Evolutionary conservation across 805 yeast species (phyloP).

Genomic region (Saccharomycopsis malanga): DNA sequence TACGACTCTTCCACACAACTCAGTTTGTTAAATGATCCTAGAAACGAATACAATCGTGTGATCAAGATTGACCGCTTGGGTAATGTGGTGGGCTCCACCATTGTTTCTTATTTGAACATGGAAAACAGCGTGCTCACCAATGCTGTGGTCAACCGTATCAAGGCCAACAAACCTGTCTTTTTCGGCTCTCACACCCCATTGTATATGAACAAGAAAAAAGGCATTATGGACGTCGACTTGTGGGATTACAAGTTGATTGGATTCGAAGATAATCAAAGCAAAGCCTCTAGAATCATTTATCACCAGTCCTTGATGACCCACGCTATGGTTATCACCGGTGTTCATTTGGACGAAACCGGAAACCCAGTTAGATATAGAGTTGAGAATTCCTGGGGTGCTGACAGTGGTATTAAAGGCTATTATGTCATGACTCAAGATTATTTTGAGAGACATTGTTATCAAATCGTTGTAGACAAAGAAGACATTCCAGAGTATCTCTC

Average conservation of each 20-base stretch:
- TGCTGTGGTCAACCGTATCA: constrained; percentile 59
- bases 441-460: constrained; percentile 68
- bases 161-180: constrained; percentile 71
- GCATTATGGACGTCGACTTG: constrained; percentile 64
- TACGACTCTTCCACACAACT: constrained; percentile 46
- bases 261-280: constrained; percentile 43
- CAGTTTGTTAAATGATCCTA: constrained; percentile 75
- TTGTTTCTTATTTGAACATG: constrained; percentile 64
- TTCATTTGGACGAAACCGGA: constrained; percentile 58
- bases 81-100: constrained; percentile 61
- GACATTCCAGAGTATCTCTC: constrained; percentile 40
- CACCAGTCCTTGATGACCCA: constrained; percentile 80
- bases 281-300: constrained; percentile 63
- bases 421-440: constrained; percentile 68
- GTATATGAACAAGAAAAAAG: constrained; percentile 54
- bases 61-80: constrained; percentile 70
- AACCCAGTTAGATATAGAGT: constrained; percentile 62
- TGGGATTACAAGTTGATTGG: constrained; percentile 62
- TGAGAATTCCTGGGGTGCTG: constrained; percentile 74
- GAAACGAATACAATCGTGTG: constrained; percentile 57
- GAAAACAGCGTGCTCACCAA: constrained; percentile 50
- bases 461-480: constrained; percentile 52
- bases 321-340: constrained; percentile 82
- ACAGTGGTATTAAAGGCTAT: constrained; percentile 58
- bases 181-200: constrained; percentile 88